Percentiles rank a stretch among this genome's conserved stretches.
Evolutionary conservation across 805 yeast genomes (phyloP).

Genomic region (Sugiyamaella floridensis): DNA sequence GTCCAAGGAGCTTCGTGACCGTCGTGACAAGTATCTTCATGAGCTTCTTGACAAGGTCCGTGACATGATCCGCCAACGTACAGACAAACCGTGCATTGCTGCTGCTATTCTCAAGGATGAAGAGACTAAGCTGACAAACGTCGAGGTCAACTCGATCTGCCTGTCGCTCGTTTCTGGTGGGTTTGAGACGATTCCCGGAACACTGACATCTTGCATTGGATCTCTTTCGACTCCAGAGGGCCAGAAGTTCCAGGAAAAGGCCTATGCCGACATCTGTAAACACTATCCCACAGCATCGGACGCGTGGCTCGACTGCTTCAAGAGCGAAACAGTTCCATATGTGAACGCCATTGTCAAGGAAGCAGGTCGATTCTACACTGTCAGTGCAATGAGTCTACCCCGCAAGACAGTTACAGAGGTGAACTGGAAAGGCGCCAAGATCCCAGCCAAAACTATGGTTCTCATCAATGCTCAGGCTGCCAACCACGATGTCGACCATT

Average conservation of each 20-base stretch:
- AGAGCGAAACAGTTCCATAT: constrained; percentile 38
- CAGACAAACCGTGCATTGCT: constrained; percentile 31
- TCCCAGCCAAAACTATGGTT: constrained; percentile 51
- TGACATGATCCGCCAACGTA: constrained; percentile 23
- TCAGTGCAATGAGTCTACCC: constrained; percentile 61
- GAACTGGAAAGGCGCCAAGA: constrained; percentile 32
- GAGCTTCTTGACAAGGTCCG: constrained; percentile 29
- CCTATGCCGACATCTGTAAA: constrained; percentile 37
- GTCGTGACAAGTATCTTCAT: constrained; percentile 30
- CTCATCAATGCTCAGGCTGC: constrained; percentile 67
- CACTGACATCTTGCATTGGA: constrained; percentile 53
- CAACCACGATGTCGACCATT: constrained; percentile 47
- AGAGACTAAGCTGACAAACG: constrained; percentile 22
- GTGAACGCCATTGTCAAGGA: constrained; percentile 58
- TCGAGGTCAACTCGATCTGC: constrained; percentile 52
- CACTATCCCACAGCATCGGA: constrained; percentile 25
- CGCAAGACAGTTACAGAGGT: constrained; percentile 52
- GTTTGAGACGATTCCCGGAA: constrained; percentile 61
- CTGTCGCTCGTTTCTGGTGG: constrained; percentile 75
- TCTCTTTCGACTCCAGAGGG: constrained; percentile 42
- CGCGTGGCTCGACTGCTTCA: constrained; percentile 24
- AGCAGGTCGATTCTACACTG: constrained; percentile 55
- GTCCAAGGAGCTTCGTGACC: constrained; percentile 27
- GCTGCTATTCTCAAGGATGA: constrained; percentile 31
- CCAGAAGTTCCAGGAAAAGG: constrained; percentile 39